These are phyloP conservation scores for Nothomitra cinnamomea DNA, from an alignment of 2,329 filamentous ascomycete species.

Conservation along the genomic window DNA sequence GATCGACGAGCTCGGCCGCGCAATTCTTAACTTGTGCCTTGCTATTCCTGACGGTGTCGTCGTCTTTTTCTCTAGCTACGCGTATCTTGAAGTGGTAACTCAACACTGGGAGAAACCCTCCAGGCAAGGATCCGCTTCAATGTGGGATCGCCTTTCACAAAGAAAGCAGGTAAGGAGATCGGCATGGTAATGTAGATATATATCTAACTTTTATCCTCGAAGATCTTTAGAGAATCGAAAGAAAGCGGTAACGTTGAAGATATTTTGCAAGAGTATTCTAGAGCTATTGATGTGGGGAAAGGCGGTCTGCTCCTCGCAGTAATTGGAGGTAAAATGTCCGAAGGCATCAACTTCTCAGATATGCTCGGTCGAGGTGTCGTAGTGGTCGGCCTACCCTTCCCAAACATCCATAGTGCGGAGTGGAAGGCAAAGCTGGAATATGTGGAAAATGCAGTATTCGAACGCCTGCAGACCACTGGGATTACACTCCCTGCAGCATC, in stretches of 20 bases:
- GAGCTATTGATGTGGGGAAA: conserved; percentile 41
- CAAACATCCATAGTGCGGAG: conserved; percentile 74
- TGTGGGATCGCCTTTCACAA: conserved; percentile 41
- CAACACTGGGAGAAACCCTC: conserved; percentile 37
- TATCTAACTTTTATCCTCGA: not conserved
- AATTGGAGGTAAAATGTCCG: conserved; percentile 84
- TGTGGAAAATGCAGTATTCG: conserved; percentile 45
- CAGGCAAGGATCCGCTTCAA: conserved; percentile 19
- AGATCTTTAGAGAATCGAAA: conserved; percentile 37
- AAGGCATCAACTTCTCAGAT: conserved; percentile 97
- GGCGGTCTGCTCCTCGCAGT: conserved; percentile 79
- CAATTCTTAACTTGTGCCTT: conserved; percentile 53
- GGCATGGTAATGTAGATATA: conserved; percentile 11
- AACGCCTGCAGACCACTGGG: conserved; percentile 8
- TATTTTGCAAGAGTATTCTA: conserved; percentile 54
- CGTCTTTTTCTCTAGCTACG: conserved; percentile 90
- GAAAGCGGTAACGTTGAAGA: conserved; percentile 39
- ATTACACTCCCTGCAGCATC: not conserved
- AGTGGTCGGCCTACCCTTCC: conserved; percentile 84
- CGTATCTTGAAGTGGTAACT: conserved; percentile 65
- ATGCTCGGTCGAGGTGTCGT: conserved; percentile 73
- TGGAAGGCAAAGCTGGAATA: conserved; percentile 89
- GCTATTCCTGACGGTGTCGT: conserved; percentile 78
- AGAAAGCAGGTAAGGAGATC: conserved; percentile 32
- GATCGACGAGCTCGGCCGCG: conserved; percentile 55